Evolutionary conservation across 1,284 basidiomycete species (phyloP), one percentile per base, ranked within the genome.

Genomic region (Stereum hirsutum): DNA sequence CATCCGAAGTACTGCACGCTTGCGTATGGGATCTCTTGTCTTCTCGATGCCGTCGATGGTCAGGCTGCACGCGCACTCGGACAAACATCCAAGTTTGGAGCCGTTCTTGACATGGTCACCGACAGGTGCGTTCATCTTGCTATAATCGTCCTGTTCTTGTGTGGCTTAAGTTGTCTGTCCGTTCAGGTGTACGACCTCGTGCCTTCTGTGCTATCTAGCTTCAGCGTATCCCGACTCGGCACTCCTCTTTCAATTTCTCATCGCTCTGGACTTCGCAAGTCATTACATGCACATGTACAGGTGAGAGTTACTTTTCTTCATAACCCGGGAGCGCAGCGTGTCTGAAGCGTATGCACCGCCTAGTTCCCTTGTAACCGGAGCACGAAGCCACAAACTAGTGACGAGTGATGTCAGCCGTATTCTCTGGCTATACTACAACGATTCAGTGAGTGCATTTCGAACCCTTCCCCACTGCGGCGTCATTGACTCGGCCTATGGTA

Each of bases 221-320:
- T 87, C 85, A 5, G 88, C 81, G 35, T 99, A 97, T 64, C 91
- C 92, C 6, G 58, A 68, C 26, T 89, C 72, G 52, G 88, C 93
- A 2, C 69, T 96, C 41, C 58, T 85, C 41, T 98, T 99, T 72
- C 93, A 97, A 65, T 87, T 88, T 62, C 80, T 99, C 49, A 98
- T 99, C 64, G 81, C 94, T 0, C 81, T 99, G 50, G 96, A 99
- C 65, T 99, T 99, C 62, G 86, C 87, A 52, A 95, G 91, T 56
- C 95, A 99, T 64, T 99, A 98, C 69, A 98, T 99, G 78, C 96
- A 99, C 69, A 99, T 99, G 95, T 97, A 98, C 68, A 95, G 92
- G 93, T 93, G 55, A 47, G 75, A 14, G 19, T 11, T 31, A 4
- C 8, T 3, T 15, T 11, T 6, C 28, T 31, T 32, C 15, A 19